Conservation (phyloP, 345 rosid species). For the Euphorbia peplus region DNA sequence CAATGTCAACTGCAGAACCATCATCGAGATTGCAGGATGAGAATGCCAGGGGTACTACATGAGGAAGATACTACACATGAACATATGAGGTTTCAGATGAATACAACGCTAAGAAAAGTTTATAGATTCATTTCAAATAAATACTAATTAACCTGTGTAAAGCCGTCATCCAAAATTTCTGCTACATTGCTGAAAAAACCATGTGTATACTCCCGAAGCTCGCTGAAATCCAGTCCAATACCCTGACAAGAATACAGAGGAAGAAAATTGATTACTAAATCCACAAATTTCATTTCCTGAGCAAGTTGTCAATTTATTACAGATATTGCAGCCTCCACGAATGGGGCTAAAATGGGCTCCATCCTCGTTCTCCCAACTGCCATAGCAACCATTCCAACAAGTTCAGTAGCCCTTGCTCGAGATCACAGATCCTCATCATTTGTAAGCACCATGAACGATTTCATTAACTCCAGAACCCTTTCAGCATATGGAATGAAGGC, state of each 20-base stretch:
- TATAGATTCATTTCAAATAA: slow-evolving; percentile 17
- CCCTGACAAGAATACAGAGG: slow-evolving; percentile 56
- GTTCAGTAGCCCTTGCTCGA: slow-evolving; percentile 97
- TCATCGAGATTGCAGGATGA: slow-evolving; percentile 98
- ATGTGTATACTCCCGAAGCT: slow-evolving; percentile 95
- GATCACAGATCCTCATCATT: slow-evolving; percentile 87
- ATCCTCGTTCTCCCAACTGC: slow-evolving; percentile 79
- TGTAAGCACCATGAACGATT: slow-evolving; percentile 89
- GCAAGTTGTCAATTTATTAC: slow-evolving; percentile 42
- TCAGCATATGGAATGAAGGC: slow-evolving; percentile 97
- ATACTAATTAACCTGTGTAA: slow-evolving; percentile 59
- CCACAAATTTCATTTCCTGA: slow-evolving; percentile 3
- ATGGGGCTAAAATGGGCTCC: slow-evolving; percentile 81
- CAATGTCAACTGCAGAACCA: slow-evolving; percentile 92
- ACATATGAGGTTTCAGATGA: slow-evolving; percentile 23
- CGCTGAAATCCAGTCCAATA: slow-evolving; percentile 85
- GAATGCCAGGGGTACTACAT: slow-evolving; percentile 77
- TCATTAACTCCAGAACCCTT: slow-evolving; percentile 82
- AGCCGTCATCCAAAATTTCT: slow-evolving; percentile 84
- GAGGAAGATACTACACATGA: slow-evolving; percentile 78
- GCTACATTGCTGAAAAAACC: slow-evolving; percentile 98
- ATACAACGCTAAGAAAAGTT: not conserved
- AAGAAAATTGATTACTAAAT: slow-evolving; percentile 12
- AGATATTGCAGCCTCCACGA: slow-evolving; percentile 90
- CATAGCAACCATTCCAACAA: slow-evolving; percentile 99